phyloP scores from a whole-genome alignment of 2,329 filamentous ascomycete species.

The Aspergillus sp. region DNA sequence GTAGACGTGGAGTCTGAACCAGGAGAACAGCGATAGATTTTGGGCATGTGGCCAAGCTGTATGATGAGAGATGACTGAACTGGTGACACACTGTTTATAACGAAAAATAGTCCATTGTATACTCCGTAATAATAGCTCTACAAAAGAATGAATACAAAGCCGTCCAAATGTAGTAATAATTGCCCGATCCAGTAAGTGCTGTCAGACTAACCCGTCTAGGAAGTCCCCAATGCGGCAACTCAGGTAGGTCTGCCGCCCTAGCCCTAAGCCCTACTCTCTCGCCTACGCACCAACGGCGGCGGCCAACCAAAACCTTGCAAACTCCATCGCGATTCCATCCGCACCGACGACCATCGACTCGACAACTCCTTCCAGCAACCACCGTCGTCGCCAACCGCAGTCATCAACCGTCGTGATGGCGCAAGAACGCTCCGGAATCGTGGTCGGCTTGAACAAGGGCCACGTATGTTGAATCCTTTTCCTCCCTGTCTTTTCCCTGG shows the following conservation, averaged over 20 bases:
- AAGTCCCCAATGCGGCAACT: too few relatives aligned
- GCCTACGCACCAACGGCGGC: conserved; percentile 28
- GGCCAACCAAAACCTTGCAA: conserved; percentile 28
- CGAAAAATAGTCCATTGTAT: too few relatives aligned
- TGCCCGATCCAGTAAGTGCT: too few relatives aligned
- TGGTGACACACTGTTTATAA: too few relatives aligned
- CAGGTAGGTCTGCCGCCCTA: too few relatives aligned
- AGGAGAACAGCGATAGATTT: not conserved
- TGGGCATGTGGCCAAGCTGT: too few relatives aligned
- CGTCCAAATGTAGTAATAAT: too few relatives aligned
- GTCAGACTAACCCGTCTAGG: too few relatives aligned
- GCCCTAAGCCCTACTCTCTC: conserved; percentile 38
- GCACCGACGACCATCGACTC: conserved; percentile 18
- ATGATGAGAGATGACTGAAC: not conserved
- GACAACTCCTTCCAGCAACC: conserved; percentile 28
- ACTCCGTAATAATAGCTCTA: too few relatives aligned
- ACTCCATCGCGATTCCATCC: conserved; percentile 18
- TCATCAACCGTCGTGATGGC: conserved; percentile 44
- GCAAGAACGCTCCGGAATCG: conserved; percentile 50
- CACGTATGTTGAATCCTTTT: conserved; percentile 52
- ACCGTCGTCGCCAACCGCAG: conserved; percentile 30
- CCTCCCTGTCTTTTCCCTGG: conserved; percentile 5
- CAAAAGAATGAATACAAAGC: too few relatives aligned
- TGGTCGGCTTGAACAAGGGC: conserved; percentile 60
- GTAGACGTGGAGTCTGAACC: conserved; percentile 17